Conservation (phyloP, 176 grass and related monocot genomes). For the Bothriochloa decipiens region DNA sequence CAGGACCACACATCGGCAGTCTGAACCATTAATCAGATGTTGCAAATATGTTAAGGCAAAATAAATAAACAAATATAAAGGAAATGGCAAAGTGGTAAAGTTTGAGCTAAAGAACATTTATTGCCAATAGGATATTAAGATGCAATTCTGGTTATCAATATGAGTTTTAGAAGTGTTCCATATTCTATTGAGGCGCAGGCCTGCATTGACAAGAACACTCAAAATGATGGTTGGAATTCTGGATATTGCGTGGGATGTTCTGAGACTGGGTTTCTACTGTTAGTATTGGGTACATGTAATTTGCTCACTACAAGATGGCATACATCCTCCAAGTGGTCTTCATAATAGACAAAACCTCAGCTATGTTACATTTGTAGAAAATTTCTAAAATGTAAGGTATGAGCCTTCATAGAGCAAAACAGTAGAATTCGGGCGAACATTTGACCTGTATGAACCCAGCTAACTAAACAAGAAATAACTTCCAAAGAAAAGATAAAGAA, state of each 20-base stretch:
- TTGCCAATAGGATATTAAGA: constrained; percentile 10
- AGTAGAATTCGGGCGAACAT: neutral
- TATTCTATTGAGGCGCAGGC: neutral
- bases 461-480: neutral
- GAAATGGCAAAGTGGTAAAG: constrained; percentile 3
- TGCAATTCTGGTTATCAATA: neutral
- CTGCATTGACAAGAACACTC: neutral
- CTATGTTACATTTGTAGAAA: neutral
- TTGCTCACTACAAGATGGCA: neutral
- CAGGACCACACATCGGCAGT: constrained; percentile 90
- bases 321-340: neutral
- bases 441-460: neutral
- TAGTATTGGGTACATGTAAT: neutral
- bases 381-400: neutral
- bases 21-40: constrained; percentile 44
- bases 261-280: neutral
- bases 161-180: neutral
- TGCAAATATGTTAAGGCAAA: constrained; percentile 30
- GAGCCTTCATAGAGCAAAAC: neutral
- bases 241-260: neutral
- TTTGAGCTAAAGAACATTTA: neutral
- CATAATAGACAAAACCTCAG: neutral
- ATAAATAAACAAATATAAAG: neutral
- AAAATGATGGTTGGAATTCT: neutral
- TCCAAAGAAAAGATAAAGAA: neutral